phyloP scores from a whole-genome alignment of 495 filamentous ascomycete genomes.

The Penicillium crystallinum region DNA sequence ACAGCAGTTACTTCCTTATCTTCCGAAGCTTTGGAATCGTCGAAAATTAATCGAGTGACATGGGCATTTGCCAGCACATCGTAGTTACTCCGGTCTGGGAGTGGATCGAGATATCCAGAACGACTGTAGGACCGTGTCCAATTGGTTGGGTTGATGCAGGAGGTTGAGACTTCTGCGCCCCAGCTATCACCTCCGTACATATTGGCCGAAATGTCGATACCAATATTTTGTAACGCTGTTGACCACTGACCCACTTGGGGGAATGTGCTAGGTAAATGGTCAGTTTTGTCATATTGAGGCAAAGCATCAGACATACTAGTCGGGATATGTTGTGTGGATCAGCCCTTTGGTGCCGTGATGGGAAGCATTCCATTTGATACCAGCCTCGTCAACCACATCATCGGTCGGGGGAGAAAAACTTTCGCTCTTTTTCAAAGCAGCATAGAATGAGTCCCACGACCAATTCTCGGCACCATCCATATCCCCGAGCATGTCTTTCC shows the following conservation, averaged over 20 bases:
- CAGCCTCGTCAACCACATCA: constrained; percentile 32
- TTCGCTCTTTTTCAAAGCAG: constrained; percentile 36
- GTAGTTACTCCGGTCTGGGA: constrained; percentile 32
- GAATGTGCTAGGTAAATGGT: constrained; percentile 21
- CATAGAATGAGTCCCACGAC: constrained; percentile 30
- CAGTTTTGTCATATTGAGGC: not conserved
- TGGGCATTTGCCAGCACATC: constrained; percentile 41
- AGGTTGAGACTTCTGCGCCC: constrained; percentile 30
- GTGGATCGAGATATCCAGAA: constrained; percentile 39
- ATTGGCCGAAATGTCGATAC: constrained; percentile 18
- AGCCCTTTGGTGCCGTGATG: constrained; percentile 36
- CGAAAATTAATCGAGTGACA: constrained; percentile 40
- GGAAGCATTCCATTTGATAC: constrained; percentile 32
- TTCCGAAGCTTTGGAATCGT: constrained; percentile 17
- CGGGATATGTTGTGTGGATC: constrained; percentile 50
- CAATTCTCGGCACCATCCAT: constrained; percentile 34
- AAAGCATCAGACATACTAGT: constrained; percentile 18
- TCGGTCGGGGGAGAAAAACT: constrained; percentile 34
- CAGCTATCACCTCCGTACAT: constrained; percentile 31
- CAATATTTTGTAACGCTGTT: constrained; percentile 18
- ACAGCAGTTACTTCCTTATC: constrained; percentile 26
- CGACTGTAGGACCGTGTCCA: constrained; percentile 34
- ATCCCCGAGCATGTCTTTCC: constrained; percentile 26
- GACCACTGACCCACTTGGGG: constrained; percentile 29
- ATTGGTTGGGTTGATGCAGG: constrained; percentile 29